Percentiles rank a stretch among this genome's conserved stretches.
These are phyloP conservation scores for Kernera saxatilis DNA, from an alignment of 345 rosid genomes.

Conservation along the genomic window DNA sequence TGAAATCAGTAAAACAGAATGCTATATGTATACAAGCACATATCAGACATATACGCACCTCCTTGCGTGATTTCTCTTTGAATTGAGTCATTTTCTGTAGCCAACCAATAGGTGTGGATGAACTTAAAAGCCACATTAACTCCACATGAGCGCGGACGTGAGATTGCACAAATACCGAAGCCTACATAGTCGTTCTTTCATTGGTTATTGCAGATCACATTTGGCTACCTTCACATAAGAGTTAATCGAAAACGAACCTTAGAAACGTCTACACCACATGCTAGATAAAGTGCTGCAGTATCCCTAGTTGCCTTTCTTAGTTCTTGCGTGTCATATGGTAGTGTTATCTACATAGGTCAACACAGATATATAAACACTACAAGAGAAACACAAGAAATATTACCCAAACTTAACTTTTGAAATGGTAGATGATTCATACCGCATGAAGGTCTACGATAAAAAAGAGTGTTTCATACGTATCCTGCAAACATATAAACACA, in stretches of 20 bases:
- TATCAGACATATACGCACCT: slow-evolving; percentile 39
- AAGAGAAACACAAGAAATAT: neutral
- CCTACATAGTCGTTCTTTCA: slow-evolving; percentile 38
- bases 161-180: slow-evolving; percentile 91
- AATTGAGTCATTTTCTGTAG: slow-evolving; percentile 85
- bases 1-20: neutral
- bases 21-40: neutral
- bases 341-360: slow-evolving; percentile 48
- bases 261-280: slow-evolving; percentile 80
- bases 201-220: neutral
- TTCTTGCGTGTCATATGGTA: slow-evolving; percentile 66
- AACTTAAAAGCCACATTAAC: slow-evolving; percentile 75
- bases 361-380: neutral
- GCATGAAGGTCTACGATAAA: slow-evolving; percentile 86
- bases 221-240: neutral
- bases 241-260: slow-evolving; percentile 40
- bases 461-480: slow-evolving; percentile 72
- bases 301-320: slow-evolving; percentile 69
- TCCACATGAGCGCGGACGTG: slow-evolving; percentile 76
- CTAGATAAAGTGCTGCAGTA: slow-evolving; percentile 86
- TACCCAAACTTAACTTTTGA: neutral
- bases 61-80: slow-evolving; percentile 89
- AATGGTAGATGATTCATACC: slow-evolving; percentile 38
- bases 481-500: slow-evolving; percentile 43
- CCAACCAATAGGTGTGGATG: slow-evolving; percentile 90